Evolutionary conservation across 257 asterid genomes (phyloP).

Genomic region (Voacanga thouarsii): DNA sequence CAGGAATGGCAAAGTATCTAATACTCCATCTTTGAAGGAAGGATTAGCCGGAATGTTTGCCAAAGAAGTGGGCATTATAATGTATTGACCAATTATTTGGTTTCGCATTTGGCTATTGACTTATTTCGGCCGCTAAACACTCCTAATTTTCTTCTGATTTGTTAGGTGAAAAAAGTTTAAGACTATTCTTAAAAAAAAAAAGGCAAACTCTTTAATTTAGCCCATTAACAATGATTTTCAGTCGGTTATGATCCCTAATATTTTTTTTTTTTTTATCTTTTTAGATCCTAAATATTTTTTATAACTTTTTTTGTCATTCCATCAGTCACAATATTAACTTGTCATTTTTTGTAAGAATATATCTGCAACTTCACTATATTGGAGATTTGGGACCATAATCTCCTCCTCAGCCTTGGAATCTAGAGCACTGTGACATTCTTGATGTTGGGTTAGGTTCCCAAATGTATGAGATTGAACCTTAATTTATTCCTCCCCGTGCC

Average conservation of each 20-base stretch:
- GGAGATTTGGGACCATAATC: too few relatives aligned
- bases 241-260: too few relatives aligned
- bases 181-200: too few relatives aligned
- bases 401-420: slow-evolving; percentile 67
- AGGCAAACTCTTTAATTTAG: too few relatives aligned
- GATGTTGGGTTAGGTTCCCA: slow-evolving; percentile 82
- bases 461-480: slow-evolving; percentile 59
- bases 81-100: slow-evolving; percentile 7
- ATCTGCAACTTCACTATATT: too few relatives aligned
- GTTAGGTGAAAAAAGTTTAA: neutral
- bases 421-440: slow-evolving; percentile 68
- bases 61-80: slow-evolving; percentile 27
- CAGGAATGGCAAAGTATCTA: neutral
- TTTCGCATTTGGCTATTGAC: slow-evolving; percentile 37
- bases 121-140: slow-evolving; percentile 28
- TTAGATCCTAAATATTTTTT: too few relatives aligned
- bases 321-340: too few relatives aligned
- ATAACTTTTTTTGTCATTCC: too few relatives aligned
- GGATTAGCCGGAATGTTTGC: slow-evolving; percentile 30
- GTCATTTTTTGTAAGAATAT: too few relatives aligned
- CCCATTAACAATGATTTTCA: too few relatives aligned
- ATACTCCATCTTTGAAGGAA: slow-evolving; percentile 1
- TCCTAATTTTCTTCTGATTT: slow-evolving; percentile 15
- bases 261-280: too few relatives aligned
- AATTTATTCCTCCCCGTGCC: slow-evolving; percentile 50